phyloP scores from a whole-genome alignment of 352 stramenopile genomes.

The Pythium angustatum region DNA sequence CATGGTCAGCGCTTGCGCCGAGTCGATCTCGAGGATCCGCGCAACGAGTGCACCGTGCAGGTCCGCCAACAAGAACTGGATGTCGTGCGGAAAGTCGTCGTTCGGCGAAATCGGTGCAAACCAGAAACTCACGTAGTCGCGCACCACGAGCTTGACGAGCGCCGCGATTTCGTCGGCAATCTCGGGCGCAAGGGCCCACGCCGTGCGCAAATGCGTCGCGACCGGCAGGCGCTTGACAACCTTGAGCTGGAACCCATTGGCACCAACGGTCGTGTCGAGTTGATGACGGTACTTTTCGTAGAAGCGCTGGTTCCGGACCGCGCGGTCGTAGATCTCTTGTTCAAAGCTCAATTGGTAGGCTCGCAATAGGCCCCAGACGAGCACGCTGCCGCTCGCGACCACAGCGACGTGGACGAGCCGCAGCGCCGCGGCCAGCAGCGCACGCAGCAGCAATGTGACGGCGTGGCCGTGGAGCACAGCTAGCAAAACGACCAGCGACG shows the following conservation, averaged over 20 bases:
- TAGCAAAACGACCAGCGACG: constrained; percentile 28
- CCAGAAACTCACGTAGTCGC: constrained; percentile 71
- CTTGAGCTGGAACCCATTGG: constrained; percentile 45
- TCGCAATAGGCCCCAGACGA: constrained; percentile 66
- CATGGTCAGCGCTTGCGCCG: constrained; percentile 63
- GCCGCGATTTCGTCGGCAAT: constrained; percentile 67
- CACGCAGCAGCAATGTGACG: constrained; percentile 13
- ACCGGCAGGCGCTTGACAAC: constrained; percentile 64
- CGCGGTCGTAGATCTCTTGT: constrained; percentile 60
- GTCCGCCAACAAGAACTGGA: constrained; percentile 67
- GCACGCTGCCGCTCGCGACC: constrained; percentile 46
- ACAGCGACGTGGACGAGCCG: constrained; percentile 45
- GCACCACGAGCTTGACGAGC: constrained; percentile 47
- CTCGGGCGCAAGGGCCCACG: constrained; percentile 49
- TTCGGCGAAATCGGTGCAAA: constrained; percentile 66
- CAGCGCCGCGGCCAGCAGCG: constrained; percentile 9
- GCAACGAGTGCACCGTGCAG: constrained; percentile 55
- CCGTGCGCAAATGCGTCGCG: constrained; percentile 57
- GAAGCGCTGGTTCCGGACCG: constrained; percentile 50
- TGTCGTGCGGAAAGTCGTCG: constrained; percentile 65
- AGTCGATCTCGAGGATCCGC: constrained; percentile 68
- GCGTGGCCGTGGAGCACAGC: constrained; percentile 12
- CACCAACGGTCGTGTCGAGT: not conserved
- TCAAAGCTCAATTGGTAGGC: constrained; percentile 62
- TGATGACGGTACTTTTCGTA: constrained; percentile 56